Evolutionary conservation across 192 early-diverging fungal species (phyloP), one percentile per base, ranked within the genome.

Genomic region (Entomortierella beljakovae): DNA sequence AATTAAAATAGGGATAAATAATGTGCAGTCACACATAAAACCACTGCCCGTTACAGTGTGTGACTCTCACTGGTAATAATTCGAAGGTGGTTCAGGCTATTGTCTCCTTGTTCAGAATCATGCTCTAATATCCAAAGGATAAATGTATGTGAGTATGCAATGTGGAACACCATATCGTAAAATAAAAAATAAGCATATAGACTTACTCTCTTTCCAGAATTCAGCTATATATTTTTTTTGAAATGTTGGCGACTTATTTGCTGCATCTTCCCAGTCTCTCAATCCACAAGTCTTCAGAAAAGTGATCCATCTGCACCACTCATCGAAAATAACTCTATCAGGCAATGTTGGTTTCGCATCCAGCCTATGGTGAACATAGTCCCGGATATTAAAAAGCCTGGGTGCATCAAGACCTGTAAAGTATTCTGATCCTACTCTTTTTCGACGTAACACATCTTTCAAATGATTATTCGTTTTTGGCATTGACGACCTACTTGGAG

Each of bases 271-370:
- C 43, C 43, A 46, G 11, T 46, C 43, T 46, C 43, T 46, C 43
- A 46, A 46, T 46, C 43, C 43, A 46, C 43, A 46, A 46, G 43
- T 46, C 43, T 46, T 46, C 43, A 46, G 43, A 46, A 46, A 46
- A 46, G 15, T 46, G 43, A 46, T 46, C 43, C 43, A 46, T 46
- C 43, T 46, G 43, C 43, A 20, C 43, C 43, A 46, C 20, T 46
- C 43, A 46, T 46, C 43, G 43, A 46, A 46, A 46, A 46, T 11
- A 46, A 16, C 43, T 20, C 43, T 46, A 46, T 46, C 20, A 20
- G 43, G 20, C 43, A 46, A 46, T 46, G 11, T 11, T 46, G 43
- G 15, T 46, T 46, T 6, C 20, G 11, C 20, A 46, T 46, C 43
- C 43, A 46, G 43, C 20, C 43, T 11, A 46, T 46, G 43, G 43